Percentiles rank a stretch among this genome's conserved stretches.
Conservation (phyloP, 2,329 filamentous ascomycete genomes). For the Ophiosphaerella korrae region DNA sequence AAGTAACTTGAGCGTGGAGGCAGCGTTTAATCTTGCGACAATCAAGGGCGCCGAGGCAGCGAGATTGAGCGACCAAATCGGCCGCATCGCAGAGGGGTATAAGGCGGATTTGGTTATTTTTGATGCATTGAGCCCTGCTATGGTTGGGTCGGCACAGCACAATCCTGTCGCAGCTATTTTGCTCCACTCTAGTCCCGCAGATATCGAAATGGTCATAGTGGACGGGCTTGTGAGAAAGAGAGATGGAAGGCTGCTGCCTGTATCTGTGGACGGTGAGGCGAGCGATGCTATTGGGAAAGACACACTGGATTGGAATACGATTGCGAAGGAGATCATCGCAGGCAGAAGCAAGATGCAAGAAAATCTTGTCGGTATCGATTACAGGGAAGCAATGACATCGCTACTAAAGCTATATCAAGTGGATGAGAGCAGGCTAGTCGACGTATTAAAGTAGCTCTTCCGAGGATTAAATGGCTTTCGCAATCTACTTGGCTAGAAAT, state of each 20-base stretch:
- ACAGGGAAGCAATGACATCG: constrained; percentile 16
- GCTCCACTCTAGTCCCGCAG: constrained; percentile 47
- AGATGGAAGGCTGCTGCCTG: constrained; percentile 33
- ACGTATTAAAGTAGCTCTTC: not conserved
- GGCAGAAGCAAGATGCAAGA: constrained; percentile 37
- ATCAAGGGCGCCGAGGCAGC: constrained; percentile 54
- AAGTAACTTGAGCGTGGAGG: constrained; percentile 49
- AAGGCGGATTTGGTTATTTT: constrained; percentile 58
- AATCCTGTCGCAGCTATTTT: constrained; percentile 53
- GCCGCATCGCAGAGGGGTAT: constrained; percentile 54
- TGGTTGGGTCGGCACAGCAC: constrained; percentile 50
- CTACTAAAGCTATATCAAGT: constrained; percentile 27
- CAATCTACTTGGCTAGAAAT: too few species aligned
- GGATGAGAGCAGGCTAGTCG: constrained; percentile 17
- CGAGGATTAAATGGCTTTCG: too few species aligned
- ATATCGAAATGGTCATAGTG: constrained; percentile 53
- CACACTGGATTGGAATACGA: constrained; percentile 35
- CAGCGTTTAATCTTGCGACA: constrained; percentile 58
- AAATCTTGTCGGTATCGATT: constrained; percentile 38
- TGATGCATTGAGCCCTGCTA: constrained; percentile 48
- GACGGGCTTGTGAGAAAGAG: constrained; percentile 51
- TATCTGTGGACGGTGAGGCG: constrained; percentile 28
- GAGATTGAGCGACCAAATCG: constrained; percentile 51
- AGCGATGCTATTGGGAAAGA: constrained; percentile 13
- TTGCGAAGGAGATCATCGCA: constrained; percentile 36